These are phyloP conservation scores for Botrytis fabae DNA, from an alignment of 2,329 filamentous ascomycete species.

Conservation along the genomic window DNA sequence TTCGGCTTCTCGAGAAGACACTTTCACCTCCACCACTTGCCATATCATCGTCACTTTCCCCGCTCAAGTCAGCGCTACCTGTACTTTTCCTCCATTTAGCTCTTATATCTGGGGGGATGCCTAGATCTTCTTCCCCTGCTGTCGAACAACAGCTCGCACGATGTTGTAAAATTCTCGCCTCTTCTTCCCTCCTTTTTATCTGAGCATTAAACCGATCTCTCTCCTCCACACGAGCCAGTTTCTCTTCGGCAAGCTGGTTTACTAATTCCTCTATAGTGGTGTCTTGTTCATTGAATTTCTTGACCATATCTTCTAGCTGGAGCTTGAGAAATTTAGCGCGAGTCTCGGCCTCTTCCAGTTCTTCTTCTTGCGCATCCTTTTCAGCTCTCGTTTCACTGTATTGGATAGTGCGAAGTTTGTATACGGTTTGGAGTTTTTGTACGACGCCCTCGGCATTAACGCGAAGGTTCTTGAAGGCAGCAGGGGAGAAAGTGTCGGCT, in stretches of 20 bases:
- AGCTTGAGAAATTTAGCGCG: slow-evolving; percentile 55
- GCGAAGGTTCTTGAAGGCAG: slow-evolving; percentile 62
- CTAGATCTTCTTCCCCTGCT: slow-evolving; percentile 34
- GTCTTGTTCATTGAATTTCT: slow-evolving; percentile 55
- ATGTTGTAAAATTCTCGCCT: background rate
- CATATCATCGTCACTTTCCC: slow-evolving; percentile 24
- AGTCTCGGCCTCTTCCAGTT: slow-evolving; percentile 56
- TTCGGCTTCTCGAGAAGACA: slow-evolving; percentile 60
- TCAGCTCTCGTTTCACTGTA: slow-evolving; percentile 55
- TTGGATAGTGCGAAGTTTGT: slow-evolving; percentile 53
- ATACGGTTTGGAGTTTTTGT: slow-evolving; percentile 58
- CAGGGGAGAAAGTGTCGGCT: slow-evolving; percentile 56
- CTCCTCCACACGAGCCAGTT: slow-evolving; percentile 41
- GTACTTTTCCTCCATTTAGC: slow-evolving; percentile 28
- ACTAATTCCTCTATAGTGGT: slow-evolving; percentile 51
- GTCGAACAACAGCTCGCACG: slow-evolving; percentile 17
- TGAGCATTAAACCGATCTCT: slow-evolving; percentile 34
- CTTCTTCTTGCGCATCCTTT: slow-evolving; percentile 54
- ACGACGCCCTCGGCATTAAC: slow-evolving; percentile 57
- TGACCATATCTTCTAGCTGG: slow-evolving; percentile 61
- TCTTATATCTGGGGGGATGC: slow-evolving; percentile 27
- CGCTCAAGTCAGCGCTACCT: slow-evolving; percentile 42
- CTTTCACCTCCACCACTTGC: slow-evolving; percentile 23
- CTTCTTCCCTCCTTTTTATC: slow-evolving; percentile 26
- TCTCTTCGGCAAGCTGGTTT: slow-evolving; percentile 54